Percentiles rank a stretch among this genome's conserved stretches.
Conservation (phyloP, 2,329 filamentous ascomycete species). For the Penicillium sp. region DNA sequence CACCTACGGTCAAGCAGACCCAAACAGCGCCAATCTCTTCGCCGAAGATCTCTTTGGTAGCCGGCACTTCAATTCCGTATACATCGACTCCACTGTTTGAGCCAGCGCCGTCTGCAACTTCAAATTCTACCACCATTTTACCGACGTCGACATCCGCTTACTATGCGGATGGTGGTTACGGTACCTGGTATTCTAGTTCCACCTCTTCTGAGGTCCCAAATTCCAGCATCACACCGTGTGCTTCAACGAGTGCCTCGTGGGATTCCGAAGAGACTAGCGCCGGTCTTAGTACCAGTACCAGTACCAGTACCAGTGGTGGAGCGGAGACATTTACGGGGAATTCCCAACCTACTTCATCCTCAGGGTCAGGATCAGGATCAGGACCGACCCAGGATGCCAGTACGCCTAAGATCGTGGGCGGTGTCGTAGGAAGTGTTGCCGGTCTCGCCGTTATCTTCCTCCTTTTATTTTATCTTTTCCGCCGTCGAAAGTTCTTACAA, state of each 20-base stretch:
- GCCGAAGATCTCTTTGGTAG: constrained; percentile 1
- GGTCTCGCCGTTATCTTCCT: constrained; percentile 54
- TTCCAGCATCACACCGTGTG: background rate
- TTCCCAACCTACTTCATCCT: constrained; percentile 12
- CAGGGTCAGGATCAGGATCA: constrained; percentile 11
- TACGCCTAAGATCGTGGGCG: constrained; percentile 58
- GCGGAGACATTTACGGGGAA: constrained; percentile 11
- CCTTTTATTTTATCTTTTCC: constrained; percentile 36
- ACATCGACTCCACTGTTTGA: constrained; percentile 13
- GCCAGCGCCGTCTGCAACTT: background rate
- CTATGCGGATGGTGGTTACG: background rate
- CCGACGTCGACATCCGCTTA: background rate
- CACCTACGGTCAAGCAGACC: constrained; percentile 3
- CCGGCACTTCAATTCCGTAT: constrained; percentile 6
- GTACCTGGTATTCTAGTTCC: background rate
- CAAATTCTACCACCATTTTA: constrained; percentile 3
- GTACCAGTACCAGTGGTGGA: constrained; percentile 2
- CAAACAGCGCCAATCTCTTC: constrained; percentile 8
- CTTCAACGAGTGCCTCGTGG: background rate
- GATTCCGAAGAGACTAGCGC: constrained; percentile 7
- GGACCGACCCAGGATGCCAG: constrained; percentile 28
- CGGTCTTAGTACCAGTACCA: background rate
- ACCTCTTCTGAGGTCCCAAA: background rate
- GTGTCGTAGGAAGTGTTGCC: constrained; percentile 61
- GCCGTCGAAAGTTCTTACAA: constrained; percentile 46